A percentile compares a stretch with the other conserved stretches of the same genome.
Conservation (phyloP, 1,139 yeast genomes). For the Magnusiomyces magnusii region DNA sequence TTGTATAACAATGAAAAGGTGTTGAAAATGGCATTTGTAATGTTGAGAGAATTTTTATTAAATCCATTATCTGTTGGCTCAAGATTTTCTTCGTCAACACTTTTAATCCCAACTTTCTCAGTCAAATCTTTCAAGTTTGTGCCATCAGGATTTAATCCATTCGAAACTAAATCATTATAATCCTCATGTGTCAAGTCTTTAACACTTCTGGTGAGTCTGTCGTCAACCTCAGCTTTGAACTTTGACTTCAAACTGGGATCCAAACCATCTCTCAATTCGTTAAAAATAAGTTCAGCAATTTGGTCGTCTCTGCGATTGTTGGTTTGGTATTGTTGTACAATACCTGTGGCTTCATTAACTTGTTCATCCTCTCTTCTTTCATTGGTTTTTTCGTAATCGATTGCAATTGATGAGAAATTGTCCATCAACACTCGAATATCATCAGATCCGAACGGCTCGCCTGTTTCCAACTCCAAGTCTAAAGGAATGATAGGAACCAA, state of each 20-base stretch:
- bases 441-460: not conserved
- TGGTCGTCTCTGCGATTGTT: not conserved
- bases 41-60: not conserved
- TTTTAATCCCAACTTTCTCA: no score
- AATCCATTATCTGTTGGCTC: not conserved
- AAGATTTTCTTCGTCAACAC: not conserved
- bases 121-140: no score
- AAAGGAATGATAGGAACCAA: not conserved
- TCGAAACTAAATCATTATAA: not conserved
- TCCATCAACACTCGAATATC: not conserved
- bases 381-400: not conserved
- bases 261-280: not conserved
- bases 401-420: not conserved
- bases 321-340: not conserved
- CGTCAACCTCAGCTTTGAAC: not conserved
- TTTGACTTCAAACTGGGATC: not conserved
- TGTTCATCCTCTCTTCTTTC: not conserved
- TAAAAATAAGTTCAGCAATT: not conserved
- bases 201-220: not conserved
- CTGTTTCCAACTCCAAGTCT: slow-evolving; percentile 4
- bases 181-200: not conserved
- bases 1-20: not conserved
- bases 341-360: not conserved
- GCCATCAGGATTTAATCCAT: no score
- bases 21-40: not conserved